These are phyloP conservation scores for Histomonas meleagridis DNA, from an alignment of 208 protist genomes.

Conservation along the genomic window DNA sequence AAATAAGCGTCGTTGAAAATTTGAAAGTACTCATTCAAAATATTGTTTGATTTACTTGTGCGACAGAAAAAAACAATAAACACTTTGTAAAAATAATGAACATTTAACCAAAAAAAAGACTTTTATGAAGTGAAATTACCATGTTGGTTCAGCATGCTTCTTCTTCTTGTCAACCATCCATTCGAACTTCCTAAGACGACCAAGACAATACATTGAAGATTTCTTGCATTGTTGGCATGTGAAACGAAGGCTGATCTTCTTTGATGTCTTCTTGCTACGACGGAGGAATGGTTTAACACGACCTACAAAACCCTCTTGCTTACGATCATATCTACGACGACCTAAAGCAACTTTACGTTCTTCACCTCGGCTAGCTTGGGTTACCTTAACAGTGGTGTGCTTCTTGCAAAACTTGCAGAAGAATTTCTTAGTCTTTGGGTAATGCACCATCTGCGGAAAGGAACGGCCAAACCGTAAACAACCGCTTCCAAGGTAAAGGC, in stretches of 20 bases:
- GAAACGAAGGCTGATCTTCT: slow-evolving; percentile 2
- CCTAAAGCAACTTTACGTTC: neutral
- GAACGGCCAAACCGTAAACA: neutral
- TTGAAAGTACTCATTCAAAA: too few species aligned
- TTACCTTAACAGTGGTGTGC: neutral
- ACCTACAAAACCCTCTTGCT: slow-evolving; percentile 3
- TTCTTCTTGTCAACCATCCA: slow-evolving; percentile 13
- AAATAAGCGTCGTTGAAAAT: too few species aligned
- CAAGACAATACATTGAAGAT: neutral
- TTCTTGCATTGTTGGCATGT: slow-evolving; percentile 19
- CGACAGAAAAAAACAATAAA: too few species aligned
- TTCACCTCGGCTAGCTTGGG: neutral
- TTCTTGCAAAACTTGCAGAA: slow-evolving; percentile 34
- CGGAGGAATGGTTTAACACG: slow-evolving; percentile 21
- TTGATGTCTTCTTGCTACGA: slow-evolving; percentile 26
- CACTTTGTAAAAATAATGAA: too few species aligned
- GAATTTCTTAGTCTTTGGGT: slow-evolving; percentile 30
- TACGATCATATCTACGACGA: slow-evolving; percentile 19
- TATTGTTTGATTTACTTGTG: too few species aligned
- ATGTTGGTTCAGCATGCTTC: slow-evolving; percentile 30
- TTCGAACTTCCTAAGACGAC: slow-evolving; percentile 15
- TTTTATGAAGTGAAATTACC: too few species aligned
- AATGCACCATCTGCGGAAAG: neutral
- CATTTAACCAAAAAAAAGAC: too few species aligned
- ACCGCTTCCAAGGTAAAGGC: too few species aligned